Evolutionary conservation across 1,284 basidiomycete species (phyloP).

Genomic region (Ustilago xerochloae): DNA sequence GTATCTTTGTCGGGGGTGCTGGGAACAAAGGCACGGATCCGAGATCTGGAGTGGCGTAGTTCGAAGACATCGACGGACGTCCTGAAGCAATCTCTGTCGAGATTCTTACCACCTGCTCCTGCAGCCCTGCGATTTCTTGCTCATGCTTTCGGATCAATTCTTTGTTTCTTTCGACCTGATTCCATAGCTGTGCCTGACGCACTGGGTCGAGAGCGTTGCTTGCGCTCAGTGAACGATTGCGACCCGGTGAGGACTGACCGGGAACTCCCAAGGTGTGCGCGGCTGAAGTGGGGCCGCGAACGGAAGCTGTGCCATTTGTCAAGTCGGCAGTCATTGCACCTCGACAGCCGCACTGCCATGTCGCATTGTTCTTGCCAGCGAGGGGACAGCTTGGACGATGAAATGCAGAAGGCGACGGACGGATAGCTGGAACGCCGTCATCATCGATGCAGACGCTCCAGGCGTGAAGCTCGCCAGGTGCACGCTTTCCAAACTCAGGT

Average conservation of each 20-base stretch:
- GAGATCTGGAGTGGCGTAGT: conserved; percentile 5
- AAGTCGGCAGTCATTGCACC: not conserved
- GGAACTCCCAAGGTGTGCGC: not conserved
- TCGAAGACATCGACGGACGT: conserved; percentile 26
- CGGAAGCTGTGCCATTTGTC: not conserved
- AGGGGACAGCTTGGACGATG: conserved; percentile 33
- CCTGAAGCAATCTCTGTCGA: conserved; percentile 34
- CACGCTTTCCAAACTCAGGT: conserved; percentile 22
- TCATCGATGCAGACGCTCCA: conserved; percentile 46
- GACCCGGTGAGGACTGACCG: conserved; percentile 12
- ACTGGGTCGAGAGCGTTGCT: conserved; percentile 20
- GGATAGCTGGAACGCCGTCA: conserved; percentile 36
- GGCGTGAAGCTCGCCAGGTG: conserved; percentile 41
- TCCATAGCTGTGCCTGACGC: conserved; percentile 36
- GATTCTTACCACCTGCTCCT: conserved; percentile 34
- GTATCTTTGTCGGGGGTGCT: conserved; percentile 2
- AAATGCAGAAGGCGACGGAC: conserved; percentile 35
- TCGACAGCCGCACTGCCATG: conserved; percentile 49
- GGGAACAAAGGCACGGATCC: conserved; percentile 5
- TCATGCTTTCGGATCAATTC: conserved; percentile 39
- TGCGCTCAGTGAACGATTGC: conserved; percentile 24
- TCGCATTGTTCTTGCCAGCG: conserved; percentile 43
- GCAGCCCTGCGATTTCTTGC: conserved; percentile 33
- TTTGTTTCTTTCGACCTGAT: conserved; percentile 33
- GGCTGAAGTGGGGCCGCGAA: not conserved